Evolutionary conservation across 164 flowering plant genomes (phyloP).

Genomic region (Piper betle): DNA sequence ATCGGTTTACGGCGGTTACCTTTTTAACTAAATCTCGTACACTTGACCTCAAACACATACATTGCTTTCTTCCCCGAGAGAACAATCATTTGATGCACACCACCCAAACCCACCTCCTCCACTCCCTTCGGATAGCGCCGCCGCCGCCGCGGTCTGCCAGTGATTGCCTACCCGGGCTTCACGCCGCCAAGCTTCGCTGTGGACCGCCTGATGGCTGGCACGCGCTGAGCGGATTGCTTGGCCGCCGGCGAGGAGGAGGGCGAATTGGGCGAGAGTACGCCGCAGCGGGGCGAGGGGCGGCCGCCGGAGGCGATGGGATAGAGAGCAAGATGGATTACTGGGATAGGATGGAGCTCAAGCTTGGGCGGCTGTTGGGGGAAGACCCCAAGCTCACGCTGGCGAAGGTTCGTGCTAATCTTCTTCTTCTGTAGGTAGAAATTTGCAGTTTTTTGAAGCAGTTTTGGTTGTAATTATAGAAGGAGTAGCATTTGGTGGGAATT

Average conservation of each 20-base stretch:
- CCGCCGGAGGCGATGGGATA: constrained; percentile 29
- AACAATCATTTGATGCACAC: too few relatives aligned
- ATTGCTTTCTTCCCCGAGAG: too few relatives aligned
- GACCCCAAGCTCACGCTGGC: constrained; percentile 90
- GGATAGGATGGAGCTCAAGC: constrained; percentile 91
- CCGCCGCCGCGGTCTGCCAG: not conserved
- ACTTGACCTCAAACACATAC: too few relatives aligned
- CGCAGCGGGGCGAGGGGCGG: not conserved
- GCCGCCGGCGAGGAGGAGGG: not conserved
- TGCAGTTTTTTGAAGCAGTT: too few relatives aligned
- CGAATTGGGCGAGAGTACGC: not conserved
- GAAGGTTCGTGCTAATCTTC: constrained; percentile 35
- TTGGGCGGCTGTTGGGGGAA: constrained; percentile 78
- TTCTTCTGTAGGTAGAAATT: not conserved
- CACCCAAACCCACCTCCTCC: too few relatives aligned
- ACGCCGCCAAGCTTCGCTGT: not conserved
- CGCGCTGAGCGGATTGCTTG: not conserved
- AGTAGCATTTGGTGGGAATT: too few relatives aligned
- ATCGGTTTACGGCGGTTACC: too few relatives aligned
- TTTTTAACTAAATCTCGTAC: too few relatives aligned
- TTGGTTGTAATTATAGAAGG: too few relatives aligned
- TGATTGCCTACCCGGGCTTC: not conserved
- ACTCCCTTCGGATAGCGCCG: too few relatives aligned
- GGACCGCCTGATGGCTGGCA: not conserved
- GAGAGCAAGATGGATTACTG: constrained; percentile 38